Conservation (phyloP, 106 monocot species). For the Acorus gramineus region DNA sequence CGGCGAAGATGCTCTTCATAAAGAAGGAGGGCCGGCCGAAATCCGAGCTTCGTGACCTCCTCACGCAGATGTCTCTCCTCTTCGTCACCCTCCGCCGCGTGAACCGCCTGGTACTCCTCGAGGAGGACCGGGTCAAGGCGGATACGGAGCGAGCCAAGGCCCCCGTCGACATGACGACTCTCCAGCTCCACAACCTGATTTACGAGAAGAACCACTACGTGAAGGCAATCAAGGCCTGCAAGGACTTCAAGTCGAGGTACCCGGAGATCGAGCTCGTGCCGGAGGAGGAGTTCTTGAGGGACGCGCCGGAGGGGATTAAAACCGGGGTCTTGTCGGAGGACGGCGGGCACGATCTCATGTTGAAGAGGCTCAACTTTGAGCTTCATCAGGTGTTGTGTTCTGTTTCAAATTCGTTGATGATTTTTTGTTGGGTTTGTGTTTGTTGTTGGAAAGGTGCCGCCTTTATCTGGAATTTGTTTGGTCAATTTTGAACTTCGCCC, state of each 20-base stretch:
- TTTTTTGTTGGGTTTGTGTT: neutral
- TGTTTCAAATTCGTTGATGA: neutral
- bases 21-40: conserved; percentile 75
- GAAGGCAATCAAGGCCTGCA: conserved; percentile 92
- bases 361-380: conserved; percentile 92
- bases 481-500: too few species aligned
- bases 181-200: conserved; percentile 89
- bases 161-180: conserved; percentile 80
- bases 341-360: conserved; percentile 74
- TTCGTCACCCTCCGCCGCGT: conserved; percentile 85
- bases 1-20: conserved; percentile 59
- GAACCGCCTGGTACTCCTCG: conserved; percentile 75
- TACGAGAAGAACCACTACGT: conserved; percentile 97
- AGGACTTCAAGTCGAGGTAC: conserved; percentile 77
- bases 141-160: conserved; percentile 89
- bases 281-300: conserved; percentile 60
- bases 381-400: conserved; percentile 59
- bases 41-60: conserved; percentile 82
- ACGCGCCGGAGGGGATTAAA: conserved; percentile 68
- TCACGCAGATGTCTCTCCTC: conserved; percentile 84
- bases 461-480: too few species aligned
- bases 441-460: neutral
- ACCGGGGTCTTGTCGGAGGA: conserved; percentile 41
- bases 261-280: conserved; percentile 83
- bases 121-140: conserved; percentile 75